Evolutionary conservation across 345 rosid genomes (phyloP), one percentile per base, ranked within the genome.

Genomic region (Hibiscus syriacus): DNA sequence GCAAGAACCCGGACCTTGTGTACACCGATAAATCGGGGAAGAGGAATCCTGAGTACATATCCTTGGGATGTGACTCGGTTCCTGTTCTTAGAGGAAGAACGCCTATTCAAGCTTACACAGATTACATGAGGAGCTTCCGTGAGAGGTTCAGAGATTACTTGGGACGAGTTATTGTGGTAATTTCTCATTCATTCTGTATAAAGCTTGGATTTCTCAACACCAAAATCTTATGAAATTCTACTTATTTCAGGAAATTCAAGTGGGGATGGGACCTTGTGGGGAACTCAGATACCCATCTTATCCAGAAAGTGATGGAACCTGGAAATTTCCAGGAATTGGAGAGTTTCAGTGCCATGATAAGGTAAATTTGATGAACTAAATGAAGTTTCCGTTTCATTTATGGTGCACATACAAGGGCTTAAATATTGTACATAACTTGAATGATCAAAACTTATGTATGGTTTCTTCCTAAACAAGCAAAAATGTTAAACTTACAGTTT

Each of bases 281-380:
- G 96, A 93, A 70, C 74, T 93, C 69, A 83, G 97, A 78, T 94
- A 85, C 70, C 99, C 97, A 77, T 76, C 97, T 64, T 91, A 94
- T 77, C 99, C 97, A 53, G 96, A 94, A 81, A 89, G 89, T 87
- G 85, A 91, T 0, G 97, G 99, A 43, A 86, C 92, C 16, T 94
- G 96, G 99, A 86, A 72, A 50, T 89, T 89, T 76, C 97, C 97
- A 0, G 95, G 99, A 78, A 94, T 91, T 52, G 97, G 97, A 73
- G 99, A 94, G 83, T 94, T 94, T 79, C 99, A 91, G 75, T 94
- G 97, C 84, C 86, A 89, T 29, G 99, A 94, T 76, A 91, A 91
- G 96, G 97, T 91, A 81, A 32, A 61, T 25, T 13, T 71, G 20
- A 6, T 50, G 34, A 26, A 64, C 22, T n/a, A n/a, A n/a, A n/a